Evolutionary conservation across 2,329 filamentous ascomycete species (phyloP), one percentile per base, ranked within the genome.

Genomic region (Pyrenophora seminiperda): DNA sequence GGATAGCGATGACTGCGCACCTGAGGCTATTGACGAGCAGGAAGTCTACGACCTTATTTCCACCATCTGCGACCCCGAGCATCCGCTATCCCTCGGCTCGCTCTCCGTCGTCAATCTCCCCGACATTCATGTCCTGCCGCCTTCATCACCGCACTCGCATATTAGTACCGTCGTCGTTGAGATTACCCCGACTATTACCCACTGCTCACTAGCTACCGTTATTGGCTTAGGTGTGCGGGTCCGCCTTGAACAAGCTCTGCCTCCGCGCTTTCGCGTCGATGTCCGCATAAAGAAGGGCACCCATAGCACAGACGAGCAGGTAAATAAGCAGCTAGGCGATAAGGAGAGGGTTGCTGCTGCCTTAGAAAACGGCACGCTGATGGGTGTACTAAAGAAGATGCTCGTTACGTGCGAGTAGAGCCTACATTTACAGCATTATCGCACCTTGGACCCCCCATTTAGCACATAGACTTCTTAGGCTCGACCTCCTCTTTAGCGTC

Each of bases 31-130:
- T 61, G 94, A 99, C 70, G 90, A 95, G 73, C 94, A 97, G 73
- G 94, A 99, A 75, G 93, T 99, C 33, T 99, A 93, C 71, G 91
- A 99, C 77, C 82, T 99, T 54, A 94, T 99, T 65, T 90, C 91
- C 57, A 89, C 89, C 62, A 97, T 99, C 67, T 93, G 90, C 18
- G 94, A 99, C 73, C 94, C 94, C 2, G 94, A 99, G 76, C 94
- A 99, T 70, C 94, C 94, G 31, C 85, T 97, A 44, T 96, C 93
- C 2, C 83, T 99, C 40, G 94, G 92, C 54, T 91, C 94, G 65
- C 82, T 99, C 32, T 91, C 92, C 27, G 94, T 99, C 44, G 91
- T 99, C 61, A 97, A 95, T 62, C 85, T 99, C n/a, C 87, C 89
- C 24, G 94, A 99, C 74, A 97, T 99, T 64, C 81, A 84, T 65